These are phyloP conservation scores for Meira nashicola DNA, from an alignment of 1,284 basidiomycete genomes.

Conservation along the genomic window DNA sequence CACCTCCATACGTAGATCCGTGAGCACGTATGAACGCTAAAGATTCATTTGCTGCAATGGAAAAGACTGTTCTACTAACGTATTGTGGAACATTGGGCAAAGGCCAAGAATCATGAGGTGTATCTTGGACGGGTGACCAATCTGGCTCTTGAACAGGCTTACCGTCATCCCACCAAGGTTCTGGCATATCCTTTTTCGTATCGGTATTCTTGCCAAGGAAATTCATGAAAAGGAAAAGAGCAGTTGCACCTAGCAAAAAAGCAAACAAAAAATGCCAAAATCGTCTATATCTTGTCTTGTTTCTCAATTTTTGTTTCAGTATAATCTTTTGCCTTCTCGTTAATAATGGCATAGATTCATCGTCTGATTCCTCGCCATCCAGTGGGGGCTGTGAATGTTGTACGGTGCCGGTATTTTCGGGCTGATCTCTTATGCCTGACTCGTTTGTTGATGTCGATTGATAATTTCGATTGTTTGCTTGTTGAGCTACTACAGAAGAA, in stretches of 20 bases:
- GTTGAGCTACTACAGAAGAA: constrained; percentile 1
- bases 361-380: background rate
- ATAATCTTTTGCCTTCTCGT: background rate
- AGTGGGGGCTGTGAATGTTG: background rate
- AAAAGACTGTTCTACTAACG: background rate
- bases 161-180: no score
- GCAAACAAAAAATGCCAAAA: no score
- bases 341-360: background rate
- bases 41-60: constrained; percentile 1
- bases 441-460: background rate
- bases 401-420: background rate
- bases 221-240: no score
- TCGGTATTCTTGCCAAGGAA: no score
- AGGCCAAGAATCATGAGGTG: background rate
- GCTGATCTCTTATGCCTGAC: background rate
- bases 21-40: background rate
- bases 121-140: no score
- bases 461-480: background rate
- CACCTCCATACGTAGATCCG: background rate
- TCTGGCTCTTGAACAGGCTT: no score
- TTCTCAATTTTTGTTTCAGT: background rate
- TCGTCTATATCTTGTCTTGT: background rate
- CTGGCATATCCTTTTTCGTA: no score
- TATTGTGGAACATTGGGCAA: background rate
- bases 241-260: no score